Percentiles rank a stretch among this genome's conserved stretches.
Conservation (phyloP, 129 eudicot genomes). For the Flaveria robusta region DNA sequence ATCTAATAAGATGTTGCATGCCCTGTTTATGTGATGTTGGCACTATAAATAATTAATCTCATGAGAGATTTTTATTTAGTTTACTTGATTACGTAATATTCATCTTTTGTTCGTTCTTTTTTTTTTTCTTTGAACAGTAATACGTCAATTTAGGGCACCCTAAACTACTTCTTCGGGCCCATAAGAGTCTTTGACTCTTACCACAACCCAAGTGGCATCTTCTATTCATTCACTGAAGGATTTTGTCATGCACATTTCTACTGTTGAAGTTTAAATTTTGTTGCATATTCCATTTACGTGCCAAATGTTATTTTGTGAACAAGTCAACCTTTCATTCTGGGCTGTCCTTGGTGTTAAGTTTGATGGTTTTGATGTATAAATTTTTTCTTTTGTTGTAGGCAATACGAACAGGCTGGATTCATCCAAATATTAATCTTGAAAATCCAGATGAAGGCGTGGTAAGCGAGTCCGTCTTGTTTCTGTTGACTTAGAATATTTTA, state of each 20-base stretch:
- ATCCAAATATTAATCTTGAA: slow-evolving; percentile 95
- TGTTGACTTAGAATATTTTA: not conserved
- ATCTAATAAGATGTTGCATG: slow-evolving; percentile 10
- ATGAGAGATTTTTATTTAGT: not conserved
- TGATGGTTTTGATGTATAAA: not conserved
- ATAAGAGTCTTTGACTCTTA: too few species aligned
- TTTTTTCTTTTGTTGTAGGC: slow-evolving; percentile 59
- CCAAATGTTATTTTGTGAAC: not conserved
- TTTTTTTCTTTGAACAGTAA: too few species aligned
- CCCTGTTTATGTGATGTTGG: slow-evolving; percentile 4
- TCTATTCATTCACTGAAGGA: too few species aligned
- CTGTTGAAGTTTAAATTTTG: too few species aligned
- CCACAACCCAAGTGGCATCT: too few species aligned
- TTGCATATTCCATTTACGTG: not conserved
- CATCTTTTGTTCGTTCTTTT: not conserved
- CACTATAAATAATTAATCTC: not conserved
- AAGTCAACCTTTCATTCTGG: not conserved
- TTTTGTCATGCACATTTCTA: too few species aligned
- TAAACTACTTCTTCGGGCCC: too few species aligned
- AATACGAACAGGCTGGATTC: slow-evolving; percentile 92
- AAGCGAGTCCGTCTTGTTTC: slow-evolving; percentile 32
- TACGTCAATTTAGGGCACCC: too few species aligned
- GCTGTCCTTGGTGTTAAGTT: not conserved
- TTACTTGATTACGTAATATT: not conserved
- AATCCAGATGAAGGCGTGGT: slow-evolving; percentile 91